Base-by-base conservation (phyloP, 2,329 filamentous ascomycete genomes). In the Penicillium janthinellum region DNA sequence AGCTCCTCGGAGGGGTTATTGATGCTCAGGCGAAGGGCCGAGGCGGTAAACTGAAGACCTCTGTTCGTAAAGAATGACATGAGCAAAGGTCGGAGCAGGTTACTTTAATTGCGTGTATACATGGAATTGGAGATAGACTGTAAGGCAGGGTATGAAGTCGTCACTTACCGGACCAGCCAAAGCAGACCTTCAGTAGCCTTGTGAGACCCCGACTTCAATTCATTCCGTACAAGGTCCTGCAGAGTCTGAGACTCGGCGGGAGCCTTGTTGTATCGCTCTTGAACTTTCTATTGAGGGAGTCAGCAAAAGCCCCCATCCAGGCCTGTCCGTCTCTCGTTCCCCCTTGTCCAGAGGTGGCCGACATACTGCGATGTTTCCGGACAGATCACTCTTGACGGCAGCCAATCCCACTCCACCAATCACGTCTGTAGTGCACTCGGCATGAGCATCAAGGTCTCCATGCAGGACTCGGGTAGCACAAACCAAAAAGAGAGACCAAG, bases 31-130 rank as follows among this genome's bases (percentile, higher is more conserved):
- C 87, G 86, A 64, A 99, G 88, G 61, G 90, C 90, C 76, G 91
- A 88, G 73, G 88, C 87, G 66, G 94, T 98, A 82, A 99, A 99
- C 74, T 97, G 92, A 72, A 98, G 90, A 61, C 90, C 95, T 63
- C 93, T 96, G 70, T 52, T 37, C 17, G 20, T 28, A 35, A 12
- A 42, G 34, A 4, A 48, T 38, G 31, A 12, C 6, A 28, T 58
- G 37, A 53, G 49, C 17, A 44, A 17, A 14, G 12, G 17, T 34
- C 14, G 17, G 1, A 5, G 15, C 3, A 48, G 38, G n/a, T 3
- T 22, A 41, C 14, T 6, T 34, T 20, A 4, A 10, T n/a, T 22
- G 14, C 11, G 31, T 17, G 34, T 25, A 48, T 41, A 8, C 1
- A 3, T 8, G 20, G 22, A 12, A n/a, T 15, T 17, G 25, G 25